These are phyloP conservation scores for Lantana camara DNA, from an alignment of 257 asterid genomes.

Conservation along the genomic window DNA sequence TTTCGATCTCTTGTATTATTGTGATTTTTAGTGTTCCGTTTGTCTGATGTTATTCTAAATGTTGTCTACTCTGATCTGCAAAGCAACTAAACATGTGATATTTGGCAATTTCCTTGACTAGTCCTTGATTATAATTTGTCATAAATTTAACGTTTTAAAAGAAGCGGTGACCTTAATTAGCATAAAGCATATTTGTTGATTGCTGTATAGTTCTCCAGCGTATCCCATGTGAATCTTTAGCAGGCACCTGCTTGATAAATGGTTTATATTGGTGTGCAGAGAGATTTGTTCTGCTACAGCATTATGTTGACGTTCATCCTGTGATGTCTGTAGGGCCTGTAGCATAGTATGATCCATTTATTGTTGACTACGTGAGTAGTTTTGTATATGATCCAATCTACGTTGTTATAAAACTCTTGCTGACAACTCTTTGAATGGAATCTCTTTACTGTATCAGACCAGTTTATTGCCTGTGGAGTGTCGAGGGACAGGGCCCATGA, in stretches of 20 bases:
- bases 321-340: too few relatives aligned
- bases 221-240: background rate
- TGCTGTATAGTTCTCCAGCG: background rate
- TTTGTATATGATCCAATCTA: background rate
- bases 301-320: too few relatives aligned
- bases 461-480: constrained; percentile 76
- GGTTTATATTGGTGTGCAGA: background rate
- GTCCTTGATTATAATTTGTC: background rate
- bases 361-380: background rate
- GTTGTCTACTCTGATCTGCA: background rate
- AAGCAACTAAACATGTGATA: background rate
- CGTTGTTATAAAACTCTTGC: background rate
- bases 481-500: constrained; percentile 71
- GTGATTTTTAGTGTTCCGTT: background rate
- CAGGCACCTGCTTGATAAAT: constrained; percentile 2
- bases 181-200: background rate
- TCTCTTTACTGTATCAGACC: constrained; percentile 53
- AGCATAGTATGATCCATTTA: background rate
- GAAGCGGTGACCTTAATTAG: background rate
- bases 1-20: constrained; percentile 6
- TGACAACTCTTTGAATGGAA: background rate
- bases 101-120: constrained; percentile 3
- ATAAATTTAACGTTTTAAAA: too few relatives aligned
- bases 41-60: background rate
- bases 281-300: background rate